Percentiles rank a stretch among this genome's conserved stretches.
Evolutionary conservation across 2,329 filamentous ascomycete genomes (phyloP).

Genomic region (Stemphylium vesicarium): DNA sequence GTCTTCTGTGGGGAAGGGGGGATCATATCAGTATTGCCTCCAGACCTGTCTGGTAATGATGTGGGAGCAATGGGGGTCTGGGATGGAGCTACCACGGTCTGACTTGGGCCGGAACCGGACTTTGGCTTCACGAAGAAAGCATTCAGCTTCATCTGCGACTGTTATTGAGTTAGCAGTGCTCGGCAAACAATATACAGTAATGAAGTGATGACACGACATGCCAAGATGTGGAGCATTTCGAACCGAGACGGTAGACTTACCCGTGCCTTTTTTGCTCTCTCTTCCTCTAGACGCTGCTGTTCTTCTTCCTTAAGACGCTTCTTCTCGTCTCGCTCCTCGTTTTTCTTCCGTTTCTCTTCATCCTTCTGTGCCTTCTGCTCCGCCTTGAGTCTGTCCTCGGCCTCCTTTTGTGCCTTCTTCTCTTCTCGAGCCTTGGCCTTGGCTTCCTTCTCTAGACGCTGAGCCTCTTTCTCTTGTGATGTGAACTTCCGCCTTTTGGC

Average conservation of each 20-base stretch:
- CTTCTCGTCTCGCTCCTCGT: constrained; percentile 49
- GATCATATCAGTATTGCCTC: constrained; percentile 31
- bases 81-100: constrained; percentile 38
- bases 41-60: constrained; percentile 33
- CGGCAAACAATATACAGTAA: background rate
- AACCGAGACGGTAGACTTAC: constrained; percentile 38
- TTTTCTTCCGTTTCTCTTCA: constrained; percentile 46
- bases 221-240: background rate
- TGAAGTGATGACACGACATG: background rate
- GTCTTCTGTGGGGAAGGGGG: constrained; percentile 46
- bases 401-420: constrained; percentile 44
- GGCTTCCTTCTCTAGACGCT: constrained; percentile 47
- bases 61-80: constrained; percentile 40
- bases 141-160: constrained; percentile 52
- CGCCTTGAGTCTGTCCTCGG: constrained; percentile 44
- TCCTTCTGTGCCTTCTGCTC: constrained; percentile 46
- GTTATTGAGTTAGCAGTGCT: constrained; percentile 24
- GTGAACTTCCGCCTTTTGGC: constrained; percentile 54
- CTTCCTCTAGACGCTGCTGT: constrained; percentile 53
- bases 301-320: constrained; percentile 54
- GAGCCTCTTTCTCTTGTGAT: constrained; percentile 51
- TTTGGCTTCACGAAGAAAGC: constrained; percentile 55
- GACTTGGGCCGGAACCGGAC: constrained; percentile 36
- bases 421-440: constrained; percentile 47
- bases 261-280: constrained; percentile 48